Conservation (phyloP, 306 rosid species). For the Acacia melanoxylon region DNA sequence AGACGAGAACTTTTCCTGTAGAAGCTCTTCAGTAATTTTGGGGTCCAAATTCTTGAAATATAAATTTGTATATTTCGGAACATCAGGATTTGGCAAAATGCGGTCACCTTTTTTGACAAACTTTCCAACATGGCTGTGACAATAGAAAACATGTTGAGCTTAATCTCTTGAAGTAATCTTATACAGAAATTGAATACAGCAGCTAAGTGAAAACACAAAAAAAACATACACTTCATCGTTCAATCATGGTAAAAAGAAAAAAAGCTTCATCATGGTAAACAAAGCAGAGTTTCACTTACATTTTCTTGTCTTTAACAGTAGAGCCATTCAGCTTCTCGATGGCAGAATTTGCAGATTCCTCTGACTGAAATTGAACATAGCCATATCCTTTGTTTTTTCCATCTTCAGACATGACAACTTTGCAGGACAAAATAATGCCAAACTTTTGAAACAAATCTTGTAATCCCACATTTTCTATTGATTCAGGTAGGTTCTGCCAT, state of each 20-base stretch:
- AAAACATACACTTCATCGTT: conserved; percentile 27
- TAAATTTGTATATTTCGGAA: conserved; percentile 74
- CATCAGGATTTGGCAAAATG: conserved; percentile 51
- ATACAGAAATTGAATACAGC: conserved; percentile 13
- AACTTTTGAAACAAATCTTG: conserved; percentile 62
- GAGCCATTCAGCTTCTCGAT: conserved; percentile 73
- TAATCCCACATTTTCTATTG: conserved; percentile 51
- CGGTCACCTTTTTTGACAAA: conserved; percentile 73
- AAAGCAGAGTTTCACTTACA: conserved; percentile 49
- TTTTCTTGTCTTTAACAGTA: conserved; percentile 54
- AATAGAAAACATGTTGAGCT: conserved; percentile 20
- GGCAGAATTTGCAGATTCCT: conserved; percentile 74
- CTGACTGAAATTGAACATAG: conserved; percentile 84
- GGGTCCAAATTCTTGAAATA: conserved; percentile 79
- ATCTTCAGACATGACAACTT: conserved; percentile 71
- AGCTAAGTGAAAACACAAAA: neutral
- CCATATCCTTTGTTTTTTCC: conserved; percentile 90
- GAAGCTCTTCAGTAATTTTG: conserved; percentile 56
- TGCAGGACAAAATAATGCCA: conserved; percentile 77
- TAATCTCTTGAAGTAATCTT: conserved; percentile 5
- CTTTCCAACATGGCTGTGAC: conserved; percentile 70
- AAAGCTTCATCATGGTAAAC: conserved; percentile 7
- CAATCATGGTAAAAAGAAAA: neutral
- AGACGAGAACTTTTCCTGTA: conserved; percentile 59
- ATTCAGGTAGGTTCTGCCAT: conserved; percentile 67